phyloP scores from a whole-genome alignment of 371 early-diverging fungal species.

The Gilbertella persicaria region DNA sequence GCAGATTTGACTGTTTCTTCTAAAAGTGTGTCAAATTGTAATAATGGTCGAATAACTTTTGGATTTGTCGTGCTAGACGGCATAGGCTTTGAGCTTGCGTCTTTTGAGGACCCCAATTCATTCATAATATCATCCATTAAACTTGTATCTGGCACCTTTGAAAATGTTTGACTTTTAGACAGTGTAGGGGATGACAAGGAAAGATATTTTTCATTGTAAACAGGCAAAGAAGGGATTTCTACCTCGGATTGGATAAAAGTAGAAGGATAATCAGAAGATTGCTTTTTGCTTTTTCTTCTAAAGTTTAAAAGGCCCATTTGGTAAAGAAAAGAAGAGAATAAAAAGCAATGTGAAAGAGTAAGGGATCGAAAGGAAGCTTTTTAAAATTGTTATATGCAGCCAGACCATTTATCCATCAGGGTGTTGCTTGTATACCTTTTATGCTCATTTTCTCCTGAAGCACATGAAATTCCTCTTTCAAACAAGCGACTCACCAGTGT shows the following conservation, averaged over 20 bases:
- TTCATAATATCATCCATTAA: constrained; percentile 35
- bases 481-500: not conserved
- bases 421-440: constrained; percentile 4
- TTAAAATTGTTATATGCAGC: not conserved
- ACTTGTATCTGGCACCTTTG: constrained; percentile 10
- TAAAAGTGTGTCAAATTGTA: not conserved
- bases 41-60: not conserved
- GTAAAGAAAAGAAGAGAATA: not conserved
- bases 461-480: not conserved
- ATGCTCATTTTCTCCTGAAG: not conserved
- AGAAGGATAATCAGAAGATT: constrained; percentile 3
- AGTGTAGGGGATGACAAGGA: not conserved
- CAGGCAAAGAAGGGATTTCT: not conserved
- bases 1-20: no score
- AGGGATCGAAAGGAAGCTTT: not conserved
- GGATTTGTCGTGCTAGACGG: no score
- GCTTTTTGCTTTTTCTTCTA: constrained; percentile 17
- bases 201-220: not conserved
- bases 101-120: constrained; percentile 14
- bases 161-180: not conserved
- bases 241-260: not conserved
- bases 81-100: not conserved
- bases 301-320: constrained; percentile 26
- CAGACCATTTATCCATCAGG: not conserved
- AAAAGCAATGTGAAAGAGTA: not conserved